phyloP scores from a whole-genome alignment of 495 filamentous ascomycete species.

The Stereocaulon alpinum region DNA sequence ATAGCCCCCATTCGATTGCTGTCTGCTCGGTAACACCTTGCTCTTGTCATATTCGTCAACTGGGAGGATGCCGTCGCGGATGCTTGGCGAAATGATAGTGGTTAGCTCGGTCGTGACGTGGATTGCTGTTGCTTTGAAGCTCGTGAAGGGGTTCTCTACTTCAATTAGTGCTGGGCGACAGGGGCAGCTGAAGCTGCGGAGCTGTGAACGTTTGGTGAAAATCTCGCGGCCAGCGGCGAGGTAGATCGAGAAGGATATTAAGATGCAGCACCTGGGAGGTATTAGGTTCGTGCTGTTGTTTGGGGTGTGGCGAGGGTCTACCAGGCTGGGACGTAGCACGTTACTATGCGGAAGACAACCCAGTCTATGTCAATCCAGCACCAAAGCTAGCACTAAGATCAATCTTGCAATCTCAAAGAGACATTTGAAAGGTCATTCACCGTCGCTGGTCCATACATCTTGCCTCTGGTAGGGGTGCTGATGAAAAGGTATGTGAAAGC shows the following conservation, averaged over 20 bases:
- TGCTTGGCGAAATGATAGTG: not conserved
- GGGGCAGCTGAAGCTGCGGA: constrained; percentile 29
- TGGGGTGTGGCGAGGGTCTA: constrained; percentile 23
- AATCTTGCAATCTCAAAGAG: not conserved
- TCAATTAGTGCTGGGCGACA: not conserved
- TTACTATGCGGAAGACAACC: constrained; percentile 62
- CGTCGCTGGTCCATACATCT: constrained; percentile 68
- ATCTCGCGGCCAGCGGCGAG: constrained; percentile 61
- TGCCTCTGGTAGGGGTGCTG: constrained; percentile 34
- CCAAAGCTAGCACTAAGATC: constrained; percentile 46
- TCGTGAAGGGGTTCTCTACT: constrained; percentile 14
- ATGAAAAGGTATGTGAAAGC: constrained; percentile 60
- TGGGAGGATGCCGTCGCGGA: not conserved
- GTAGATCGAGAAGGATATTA: constrained; percentile 64
- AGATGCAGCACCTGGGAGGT: constrained; percentile 44
- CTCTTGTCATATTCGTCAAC: not conserved
- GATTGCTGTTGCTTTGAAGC: constrained; percentile 18
- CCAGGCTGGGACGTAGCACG: constrained; percentile 82
- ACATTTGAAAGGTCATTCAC: constrained; percentile 21
- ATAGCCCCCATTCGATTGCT: constrained; percentile 1
- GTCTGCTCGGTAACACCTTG: not conserved
- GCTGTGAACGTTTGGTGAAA: constrained; percentile 41
- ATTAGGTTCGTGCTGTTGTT: not conserved
- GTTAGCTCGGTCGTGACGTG: constrained; percentile 15
- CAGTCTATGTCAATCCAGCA: constrained; percentile 66